phyloP scores from a whole-genome alignment of 2,329 filamentous ascomycete species.

The Ascochyta clinopodiicola region DNA sequence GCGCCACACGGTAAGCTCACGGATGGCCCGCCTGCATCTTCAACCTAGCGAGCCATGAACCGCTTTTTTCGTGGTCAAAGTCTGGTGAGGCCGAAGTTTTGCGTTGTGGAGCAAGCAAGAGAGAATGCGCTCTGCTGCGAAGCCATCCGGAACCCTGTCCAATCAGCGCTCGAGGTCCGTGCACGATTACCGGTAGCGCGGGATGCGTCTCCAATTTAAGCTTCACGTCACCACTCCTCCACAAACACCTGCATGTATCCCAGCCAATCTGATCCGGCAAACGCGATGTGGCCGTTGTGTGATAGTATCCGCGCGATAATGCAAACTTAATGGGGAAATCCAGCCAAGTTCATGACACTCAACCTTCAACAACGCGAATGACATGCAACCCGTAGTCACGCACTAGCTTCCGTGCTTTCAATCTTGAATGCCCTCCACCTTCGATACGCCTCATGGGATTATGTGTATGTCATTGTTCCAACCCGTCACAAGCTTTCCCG shows the following conservation, averaged over 20 bases:
- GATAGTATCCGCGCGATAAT: constrained; percentile 10
- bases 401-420: not conserved
- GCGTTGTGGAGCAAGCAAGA: constrained; percentile 9
- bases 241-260: constrained; percentile 9
- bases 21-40: constrained; percentile 16
- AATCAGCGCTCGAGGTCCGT: constrained; percentile 4
- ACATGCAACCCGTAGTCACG: not conserved
- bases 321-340: not conserved
- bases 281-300: constrained; percentile 6
- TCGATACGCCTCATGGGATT: not conserved
- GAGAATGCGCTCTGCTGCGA: constrained; percentile 2
- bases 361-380: not conserved
- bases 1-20: constrained; percentile 23
- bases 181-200: constrained; percentile 6
- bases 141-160: constrained; percentile 14
- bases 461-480: not conserved
- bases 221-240: constrained; percentile 16
- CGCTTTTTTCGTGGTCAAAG: constrained; percentile 1
- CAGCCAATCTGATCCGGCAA: constrained; percentile 15
- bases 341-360: not conserved
- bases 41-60: constrained; percentile 17
- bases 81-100: constrained; percentile 10
- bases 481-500: not conserved
- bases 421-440: not conserved
- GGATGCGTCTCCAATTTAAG: constrained; percentile 1